These are phyloP conservation scores for Acanthamoeba sp. DNA, from an alignment of 208 protist genomes.

Conservation along the genomic window DNA sequence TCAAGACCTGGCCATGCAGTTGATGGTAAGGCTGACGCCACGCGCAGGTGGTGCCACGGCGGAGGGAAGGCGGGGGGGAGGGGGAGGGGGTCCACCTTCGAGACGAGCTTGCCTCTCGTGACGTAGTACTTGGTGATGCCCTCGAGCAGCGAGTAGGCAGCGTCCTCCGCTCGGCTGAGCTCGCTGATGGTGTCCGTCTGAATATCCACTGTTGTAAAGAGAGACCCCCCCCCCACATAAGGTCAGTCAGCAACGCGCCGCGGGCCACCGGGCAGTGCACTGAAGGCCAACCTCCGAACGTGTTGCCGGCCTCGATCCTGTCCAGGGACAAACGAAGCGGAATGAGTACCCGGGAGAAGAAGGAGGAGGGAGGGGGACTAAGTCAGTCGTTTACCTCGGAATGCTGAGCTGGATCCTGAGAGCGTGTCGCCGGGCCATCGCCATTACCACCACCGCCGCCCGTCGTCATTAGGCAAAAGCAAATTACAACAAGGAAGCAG, in stretches of 20 bases:
- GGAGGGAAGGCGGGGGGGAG: too few relatives aligned
- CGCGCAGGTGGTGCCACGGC: too few relatives aligned
- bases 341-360: too few relatives aligned
- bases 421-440: too few relatives aligned
- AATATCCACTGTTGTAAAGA: conserved; percentile 1
- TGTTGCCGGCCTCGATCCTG: conserved; percentile 56
- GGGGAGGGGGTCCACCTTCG: not conserved
- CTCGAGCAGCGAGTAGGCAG: conserved; percentile 24
- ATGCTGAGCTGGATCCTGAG: not conserved
- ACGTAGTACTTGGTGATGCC: conserved; percentile 67
- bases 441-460: too few relatives aligned
- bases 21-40: too few relatives aligned
- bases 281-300: not conserved
- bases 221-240: not conserved
- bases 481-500: too few relatives aligned
- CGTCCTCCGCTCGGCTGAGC: conserved; percentile 42
- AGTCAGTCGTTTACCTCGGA: not conserved
- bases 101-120: conserved; percentile 37
- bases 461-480: too few relatives aligned
- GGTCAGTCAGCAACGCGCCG: not conserved
- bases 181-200: conserved; percentile 34
- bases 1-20: not conserved
- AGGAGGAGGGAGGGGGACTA: too few relatives aligned
- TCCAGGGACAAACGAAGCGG: too few relatives aligned
- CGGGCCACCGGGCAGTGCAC: too few relatives aligned